Evolutionary conservation across 2,329 filamentous ascomycete genomes (phyloP).

Genomic region (Pleoardoris graminearum): DNA sequence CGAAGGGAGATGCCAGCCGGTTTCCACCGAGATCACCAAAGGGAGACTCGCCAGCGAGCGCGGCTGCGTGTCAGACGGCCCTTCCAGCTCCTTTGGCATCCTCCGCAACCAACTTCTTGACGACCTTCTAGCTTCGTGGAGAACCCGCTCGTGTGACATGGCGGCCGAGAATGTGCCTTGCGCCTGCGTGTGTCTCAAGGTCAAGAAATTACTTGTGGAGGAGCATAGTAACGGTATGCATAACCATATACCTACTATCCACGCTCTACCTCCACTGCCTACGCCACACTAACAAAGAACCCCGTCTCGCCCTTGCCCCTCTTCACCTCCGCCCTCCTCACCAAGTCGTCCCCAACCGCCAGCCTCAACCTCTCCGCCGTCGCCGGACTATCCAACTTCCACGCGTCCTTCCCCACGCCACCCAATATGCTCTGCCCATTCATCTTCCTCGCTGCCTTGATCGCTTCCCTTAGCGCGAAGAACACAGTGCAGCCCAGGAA

Average conservation of each 20-base stretch:
- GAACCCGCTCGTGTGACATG: conserved; percentile 57
- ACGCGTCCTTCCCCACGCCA: conserved; percentile 57
- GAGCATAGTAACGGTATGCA: conserved; percentile 59
- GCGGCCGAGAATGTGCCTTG: conserved; percentile 61
- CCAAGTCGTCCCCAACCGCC: conserved; percentile 76
- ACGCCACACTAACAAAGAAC: conserved; percentile 38
- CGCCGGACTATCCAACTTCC: conserved; percentile 72
- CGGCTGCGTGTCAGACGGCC: conserved; percentile 59
- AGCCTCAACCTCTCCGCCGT: conserved; percentile 80
- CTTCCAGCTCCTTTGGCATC: conserved; percentile 44
- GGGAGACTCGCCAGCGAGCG: conserved; percentile 46
- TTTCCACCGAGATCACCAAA: conserved; percentile 52
- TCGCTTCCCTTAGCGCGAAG: conserved; percentile 82
- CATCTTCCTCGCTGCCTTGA: conserved; percentile 69
- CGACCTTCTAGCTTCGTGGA: conserved; percentile 53
- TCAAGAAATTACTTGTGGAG: conserved; percentile 64
- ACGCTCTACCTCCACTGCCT: no score
- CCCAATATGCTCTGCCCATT: conserved; percentile 41
- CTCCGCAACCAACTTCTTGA: conserved; percentile 56
- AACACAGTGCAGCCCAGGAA: conserved; percentile 84
- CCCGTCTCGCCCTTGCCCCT: conserved; percentile 68
- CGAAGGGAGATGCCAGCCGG: conserved; percentile 65
- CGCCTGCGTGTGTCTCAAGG: conserved; percentile 64
- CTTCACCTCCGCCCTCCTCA: conserved; percentile 68
- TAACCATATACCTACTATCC: no score